Percentiles rank a stretch among this genome's conserved stretches.
Evolutionary conservation across 805 yeast species (phyloP).

Genomic region (Kazachstania taianensis): DNA sequence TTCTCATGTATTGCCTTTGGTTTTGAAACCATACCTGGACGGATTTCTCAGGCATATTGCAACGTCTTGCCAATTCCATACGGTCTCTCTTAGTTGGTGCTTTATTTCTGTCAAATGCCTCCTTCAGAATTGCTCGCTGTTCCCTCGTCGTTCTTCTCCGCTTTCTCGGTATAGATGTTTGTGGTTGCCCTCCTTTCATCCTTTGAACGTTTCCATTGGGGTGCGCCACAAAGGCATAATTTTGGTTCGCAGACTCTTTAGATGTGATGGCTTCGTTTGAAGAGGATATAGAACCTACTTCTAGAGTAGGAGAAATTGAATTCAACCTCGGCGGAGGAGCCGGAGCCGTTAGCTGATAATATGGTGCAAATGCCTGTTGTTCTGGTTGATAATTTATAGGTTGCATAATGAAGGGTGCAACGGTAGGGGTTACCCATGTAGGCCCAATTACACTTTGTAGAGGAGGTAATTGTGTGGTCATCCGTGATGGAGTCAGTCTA

Average conservation of each 20-base stretch:
- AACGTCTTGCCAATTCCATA: slow-evolving; percentile 61
- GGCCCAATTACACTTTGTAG: too few species aligned
- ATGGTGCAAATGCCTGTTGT: too few species aligned
- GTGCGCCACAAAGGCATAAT: slow-evolving; percentile 80
- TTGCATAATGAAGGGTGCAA: too few species aligned
- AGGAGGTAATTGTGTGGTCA: too few species aligned
- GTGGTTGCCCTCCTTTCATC: slow-evolving; percentile 46
- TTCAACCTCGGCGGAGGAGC: background rate
- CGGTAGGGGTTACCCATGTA: too few species aligned
- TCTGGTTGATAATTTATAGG: too few species aligned
- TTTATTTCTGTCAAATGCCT: slow-evolving; percentile 61
- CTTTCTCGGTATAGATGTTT: slow-evolving; percentile 44
- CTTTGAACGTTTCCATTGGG: slow-evolving; percentile 74
- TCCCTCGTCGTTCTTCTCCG: slow-evolving; percentile 88
- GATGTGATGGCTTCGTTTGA: too few species aligned
- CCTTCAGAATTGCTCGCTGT: slow-evolving; percentile 55
- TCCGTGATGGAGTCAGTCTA: too few species aligned
- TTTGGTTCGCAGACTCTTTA: too few species aligned
- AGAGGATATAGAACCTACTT: background rate
- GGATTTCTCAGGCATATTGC: slow-evolving; percentile 88
- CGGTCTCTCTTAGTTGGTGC: slow-evolving; percentile 76
- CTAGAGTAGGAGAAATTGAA: background rate
- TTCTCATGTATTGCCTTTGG: slow-evolving; percentile 70
- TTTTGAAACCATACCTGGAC: slow-evolving; percentile 98
- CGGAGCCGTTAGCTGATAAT: too few species aligned